Evolutionary conservation across 1,139 yeast genomes (phyloP).

Genomic region (Kazachstania sp.): DNA sequence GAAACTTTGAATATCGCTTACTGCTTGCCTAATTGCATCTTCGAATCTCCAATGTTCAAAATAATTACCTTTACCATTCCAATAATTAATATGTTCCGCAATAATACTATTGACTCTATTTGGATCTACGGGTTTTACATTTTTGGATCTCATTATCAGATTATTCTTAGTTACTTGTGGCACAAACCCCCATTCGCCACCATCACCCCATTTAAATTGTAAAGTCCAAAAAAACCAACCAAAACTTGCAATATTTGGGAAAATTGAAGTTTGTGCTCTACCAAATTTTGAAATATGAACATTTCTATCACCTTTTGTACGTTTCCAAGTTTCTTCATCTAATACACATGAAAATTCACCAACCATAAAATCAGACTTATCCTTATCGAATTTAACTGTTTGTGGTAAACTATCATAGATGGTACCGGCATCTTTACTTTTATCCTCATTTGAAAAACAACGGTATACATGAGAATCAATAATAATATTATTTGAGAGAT

Average conservation of each 20-base stretch:
- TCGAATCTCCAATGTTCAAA: conserved; percentile 76
- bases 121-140: conserved; percentile 30
- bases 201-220: conserved; percentile 79
- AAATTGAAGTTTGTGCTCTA: conserved; percentile 36
- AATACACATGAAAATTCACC: conserved; percentile 91
- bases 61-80: conserved; percentile 56
- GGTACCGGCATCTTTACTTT: conserved; percentile 52
- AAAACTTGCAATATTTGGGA: conserved; percentile 45
- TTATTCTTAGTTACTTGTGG: conserved; percentile 69
- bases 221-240: conserved; percentile 89
- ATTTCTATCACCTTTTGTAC: conserved; percentile 39
- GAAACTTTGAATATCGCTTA: conserved; percentile 63
- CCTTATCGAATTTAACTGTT: conserved; percentile 43
- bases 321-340: conserved; percentile 67
- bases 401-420: conserved; percentile 50
- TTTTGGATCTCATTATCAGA: conserved; percentile 32
- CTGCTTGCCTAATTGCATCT: conserved; percentile 68
- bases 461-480: conserved; percentile 83
- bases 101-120: conserved; percentile 38
- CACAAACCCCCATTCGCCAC: conserved; percentile 93
- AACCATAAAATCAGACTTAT: conserved; percentile 62
- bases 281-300: conserved; percentile 41
- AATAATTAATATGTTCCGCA: conserved; percentile 50
- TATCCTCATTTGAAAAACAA: conserved; percentile 73
- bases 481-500: conserved; percentile 48